Evolutionary conservation across 768 basidiomycete species (phyloP).

Genomic region (Tulasnella sp.): DNA sequence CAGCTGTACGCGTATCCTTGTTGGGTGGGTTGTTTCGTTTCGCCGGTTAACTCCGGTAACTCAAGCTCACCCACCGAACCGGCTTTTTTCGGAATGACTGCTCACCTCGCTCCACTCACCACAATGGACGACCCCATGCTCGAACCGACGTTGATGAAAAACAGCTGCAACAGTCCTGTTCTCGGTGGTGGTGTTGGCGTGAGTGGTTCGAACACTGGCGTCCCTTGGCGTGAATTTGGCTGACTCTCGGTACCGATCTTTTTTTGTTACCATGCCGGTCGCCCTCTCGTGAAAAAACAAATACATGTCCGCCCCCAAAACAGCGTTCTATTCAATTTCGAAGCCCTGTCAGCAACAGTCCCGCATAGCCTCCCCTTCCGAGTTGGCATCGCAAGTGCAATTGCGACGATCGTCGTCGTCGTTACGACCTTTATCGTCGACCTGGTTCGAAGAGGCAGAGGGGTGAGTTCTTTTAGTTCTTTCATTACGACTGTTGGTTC

Average conservation of each 20-base stretch:
- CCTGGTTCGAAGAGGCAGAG: neutral
- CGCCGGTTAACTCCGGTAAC: neutral
- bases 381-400: constrained; percentile 2
- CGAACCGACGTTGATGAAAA: neutral
- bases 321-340: constrained; percentile 2
- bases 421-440: neutral
- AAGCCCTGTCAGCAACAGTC: neutral
- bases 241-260: neutral
- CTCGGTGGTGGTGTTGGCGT: neutral
- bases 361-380: neutral
- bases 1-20: neutral
- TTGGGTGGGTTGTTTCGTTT: neutral
- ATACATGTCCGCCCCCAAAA: neutral
- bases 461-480: neutral
- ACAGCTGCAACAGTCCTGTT: neutral
- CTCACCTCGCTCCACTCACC: neutral
- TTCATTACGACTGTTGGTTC: neutral
- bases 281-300: neutral
- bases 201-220: neutral
- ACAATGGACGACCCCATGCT: neutral
- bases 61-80: neutral
- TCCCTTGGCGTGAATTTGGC: neutral
- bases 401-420: neutral
- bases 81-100: neutral
- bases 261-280: neutral